Percentiles rank a stretch among this genome's conserved stretches.
Conservation (phyloP, 129 eudicot species). For the Smallanthus sonchifolius region DNA sequence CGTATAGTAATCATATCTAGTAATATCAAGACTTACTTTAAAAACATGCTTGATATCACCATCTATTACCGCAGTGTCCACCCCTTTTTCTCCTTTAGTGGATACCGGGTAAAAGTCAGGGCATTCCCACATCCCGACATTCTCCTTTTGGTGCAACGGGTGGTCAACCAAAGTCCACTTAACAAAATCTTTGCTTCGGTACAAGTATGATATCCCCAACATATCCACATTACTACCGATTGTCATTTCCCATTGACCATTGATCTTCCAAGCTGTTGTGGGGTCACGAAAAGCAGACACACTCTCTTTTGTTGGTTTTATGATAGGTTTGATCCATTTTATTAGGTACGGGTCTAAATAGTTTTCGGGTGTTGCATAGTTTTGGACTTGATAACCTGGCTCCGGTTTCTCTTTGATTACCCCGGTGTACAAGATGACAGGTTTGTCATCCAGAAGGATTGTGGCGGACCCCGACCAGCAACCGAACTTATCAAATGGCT, state of each 20-base stretch:
- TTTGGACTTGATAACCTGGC: conserved; percentile 50
- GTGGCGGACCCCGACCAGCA: conserved; percentile 69
- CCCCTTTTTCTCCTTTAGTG: conserved; percentile 14
- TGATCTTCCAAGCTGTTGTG: conserved; percentile 52
- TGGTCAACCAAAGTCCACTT: conserved; percentile 36
- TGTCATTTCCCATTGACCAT: conserved; percentile 38
- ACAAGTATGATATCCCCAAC: conserved; percentile 35
- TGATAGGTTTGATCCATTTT: conserved; percentile 52
- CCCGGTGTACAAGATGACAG: conserved; percentile 51
- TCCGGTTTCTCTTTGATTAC: conserved; percentile 18
- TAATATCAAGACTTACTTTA: conserved; percentile 39
- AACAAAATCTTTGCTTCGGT: conserved; percentile 46
- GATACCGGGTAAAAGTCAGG: conserved; percentile 60
- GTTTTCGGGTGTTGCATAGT: conserved; percentile 49
- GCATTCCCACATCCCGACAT: conserved; percentile 64
- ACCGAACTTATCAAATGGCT: conserved; percentile 58
- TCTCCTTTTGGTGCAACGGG: conserved; percentile 32
- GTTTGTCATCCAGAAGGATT: conserved; percentile 39
- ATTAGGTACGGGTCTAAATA: conserved; percentile 43
- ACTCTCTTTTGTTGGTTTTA: conserved; percentile 30
- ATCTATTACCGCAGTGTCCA: conserved; percentile 32
- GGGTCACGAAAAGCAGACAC: conserved; percentile 49
- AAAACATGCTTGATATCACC: conserved; percentile 47
- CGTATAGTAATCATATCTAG: conserved; percentile 37
- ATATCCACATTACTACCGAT: conserved; percentile 32